Conservation (phyloP, 345 rosid genomes). For the Iberis pinnata region DNA sequence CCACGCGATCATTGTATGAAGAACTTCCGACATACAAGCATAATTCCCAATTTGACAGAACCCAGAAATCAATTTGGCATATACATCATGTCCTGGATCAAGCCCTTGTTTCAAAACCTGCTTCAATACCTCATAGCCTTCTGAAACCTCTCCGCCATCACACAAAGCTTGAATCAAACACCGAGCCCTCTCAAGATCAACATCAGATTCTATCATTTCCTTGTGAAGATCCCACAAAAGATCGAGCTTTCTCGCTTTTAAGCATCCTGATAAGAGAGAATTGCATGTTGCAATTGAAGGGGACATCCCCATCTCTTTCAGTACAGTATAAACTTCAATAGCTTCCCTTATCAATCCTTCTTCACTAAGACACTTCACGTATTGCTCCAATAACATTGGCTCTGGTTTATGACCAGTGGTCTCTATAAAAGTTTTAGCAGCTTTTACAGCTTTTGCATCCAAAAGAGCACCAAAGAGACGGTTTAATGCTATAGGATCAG, state of each 20-base stretch:
- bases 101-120: conserved; percentile 38
- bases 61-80: conserved; percentile 44
- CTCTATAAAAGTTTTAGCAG: conserved; percentile 40
- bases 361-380: conserved; percentile 46
- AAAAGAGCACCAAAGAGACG: conserved; percentile 52
- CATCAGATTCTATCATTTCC: conserved; percentile 33
- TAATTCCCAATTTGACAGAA: conserved; percentile 51
- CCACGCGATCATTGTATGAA: conserved; percentile 39
- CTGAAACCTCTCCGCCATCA: conserved; percentile 35
- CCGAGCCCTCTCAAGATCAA: conserved; percentile 43
- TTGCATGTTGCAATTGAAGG: conserved; percentile 44
- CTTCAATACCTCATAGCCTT: conserved; percentile 36
- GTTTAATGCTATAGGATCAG: conserved; percentile 41
- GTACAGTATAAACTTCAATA: conserved; percentile 26
- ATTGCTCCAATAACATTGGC: conserved; percentile 35
- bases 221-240: conserved; percentile 44
- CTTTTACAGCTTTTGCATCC: conserved; percentile 45
- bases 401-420: conserved; percentile 37
- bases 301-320: conserved; percentile 29
- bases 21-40: conserved; percentile 39
- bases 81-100: conserved; percentile 45
- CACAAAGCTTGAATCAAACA: conserved; percentile 52
- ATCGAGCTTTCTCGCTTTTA: conserved; percentile 35
- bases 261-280: conserved; percentile 39
- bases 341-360: conserved; percentile 46